Conservation (phyloP, 352 stramenopile genomes). For the Phytophthora quininea region DNA sequence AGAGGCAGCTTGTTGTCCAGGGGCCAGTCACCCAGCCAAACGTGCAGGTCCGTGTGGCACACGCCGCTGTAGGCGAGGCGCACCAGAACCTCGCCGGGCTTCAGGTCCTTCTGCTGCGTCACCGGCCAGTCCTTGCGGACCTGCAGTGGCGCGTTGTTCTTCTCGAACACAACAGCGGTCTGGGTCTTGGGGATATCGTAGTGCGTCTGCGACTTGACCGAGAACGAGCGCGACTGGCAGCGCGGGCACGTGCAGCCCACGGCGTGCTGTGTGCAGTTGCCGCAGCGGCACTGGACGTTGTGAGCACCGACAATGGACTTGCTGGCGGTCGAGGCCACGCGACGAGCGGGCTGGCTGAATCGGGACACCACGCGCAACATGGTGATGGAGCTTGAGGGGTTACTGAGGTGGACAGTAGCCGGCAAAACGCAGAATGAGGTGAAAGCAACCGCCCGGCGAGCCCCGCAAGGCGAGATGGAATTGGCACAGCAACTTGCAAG, state of each 20-base stretch:
- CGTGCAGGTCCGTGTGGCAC: conserved; percentile 51
- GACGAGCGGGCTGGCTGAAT: conserved; percentile 29
- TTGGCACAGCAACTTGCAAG: neutral
- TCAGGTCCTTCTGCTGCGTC: conserved; percentile 38
- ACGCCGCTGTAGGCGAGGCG: conserved; percentile 50
- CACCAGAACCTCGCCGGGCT: conserved; percentile 48
- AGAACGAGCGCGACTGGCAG: conserved; percentile 37
- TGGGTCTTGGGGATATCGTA: conserved; percentile 59
- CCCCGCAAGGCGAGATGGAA: neutral
- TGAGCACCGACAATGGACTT: conserved; percentile 28
- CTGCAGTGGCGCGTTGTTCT: conserved; percentile 46
- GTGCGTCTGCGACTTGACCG: conserved; percentile 44
- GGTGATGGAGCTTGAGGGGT: conserved; percentile 20
- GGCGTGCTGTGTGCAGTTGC: conserved; percentile 28
- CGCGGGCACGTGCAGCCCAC: conserved; percentile 21
- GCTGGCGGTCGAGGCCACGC: conserved; percentile 7
- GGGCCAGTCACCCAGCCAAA: conserved; percentile 45
- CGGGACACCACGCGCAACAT: conserved; percentile 37
- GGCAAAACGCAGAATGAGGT: neutral
- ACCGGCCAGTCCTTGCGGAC: conserved; percentile 50
- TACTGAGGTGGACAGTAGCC: conserved; percentile 24
- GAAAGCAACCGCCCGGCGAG: neutral
- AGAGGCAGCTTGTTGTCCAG: conserved; percentile 42
- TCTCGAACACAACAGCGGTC: conserved; percentile 46
- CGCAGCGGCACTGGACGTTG: conserved; percentile 29